Conservation (phyloP, 1,284 basidiomycete genomes). For the Leccinum fuscescens region DNA sequence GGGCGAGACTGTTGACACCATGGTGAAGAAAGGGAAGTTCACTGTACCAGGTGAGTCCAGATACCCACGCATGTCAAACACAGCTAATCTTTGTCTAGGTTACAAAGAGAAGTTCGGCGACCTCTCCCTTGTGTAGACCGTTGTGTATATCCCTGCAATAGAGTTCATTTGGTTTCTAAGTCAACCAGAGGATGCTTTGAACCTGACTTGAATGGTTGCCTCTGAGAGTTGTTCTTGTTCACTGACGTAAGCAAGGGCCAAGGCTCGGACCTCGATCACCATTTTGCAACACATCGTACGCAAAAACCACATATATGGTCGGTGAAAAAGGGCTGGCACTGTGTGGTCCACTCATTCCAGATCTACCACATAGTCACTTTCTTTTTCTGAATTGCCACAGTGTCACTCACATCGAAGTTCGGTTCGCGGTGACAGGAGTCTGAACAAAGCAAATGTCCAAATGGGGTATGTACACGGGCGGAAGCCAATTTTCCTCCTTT, state of each 20-base stretch:
- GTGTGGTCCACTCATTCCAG: not conserved
- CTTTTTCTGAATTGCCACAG: not conserved
- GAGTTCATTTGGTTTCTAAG: conserved; percentile 9
- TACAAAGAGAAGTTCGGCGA: conserved; percentile 95
- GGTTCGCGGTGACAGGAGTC: not conserved
- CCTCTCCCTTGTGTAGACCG: conserved; percentile 79
- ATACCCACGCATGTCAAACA: not conserved
- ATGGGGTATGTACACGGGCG: not conserved
- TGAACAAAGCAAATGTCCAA: not conserved
- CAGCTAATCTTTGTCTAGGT: conserved; percentile 42
- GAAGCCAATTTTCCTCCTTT: not conserved
- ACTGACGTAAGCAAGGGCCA: conserved; percentile 19
- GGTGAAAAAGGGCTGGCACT: not conserved
- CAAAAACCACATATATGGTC: not conserved
- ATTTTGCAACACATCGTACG: not conserved
- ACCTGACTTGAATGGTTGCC: not conserved
- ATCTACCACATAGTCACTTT: not conserved
- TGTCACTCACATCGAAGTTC: not conserved
- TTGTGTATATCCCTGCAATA: conserved; percentile 27
- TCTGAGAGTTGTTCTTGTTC: not conserved
- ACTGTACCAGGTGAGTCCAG: conserved; percentile 78
- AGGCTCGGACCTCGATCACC: not conserved
- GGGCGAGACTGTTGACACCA: conserved; percentile 89
- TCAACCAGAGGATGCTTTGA: not conserved
- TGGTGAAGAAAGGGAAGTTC: conserved; percentile 99